phyloP scores from a whole-genome alignment of 1,139 yeast species.

The Pneumocystis jirovecii region DNA sequence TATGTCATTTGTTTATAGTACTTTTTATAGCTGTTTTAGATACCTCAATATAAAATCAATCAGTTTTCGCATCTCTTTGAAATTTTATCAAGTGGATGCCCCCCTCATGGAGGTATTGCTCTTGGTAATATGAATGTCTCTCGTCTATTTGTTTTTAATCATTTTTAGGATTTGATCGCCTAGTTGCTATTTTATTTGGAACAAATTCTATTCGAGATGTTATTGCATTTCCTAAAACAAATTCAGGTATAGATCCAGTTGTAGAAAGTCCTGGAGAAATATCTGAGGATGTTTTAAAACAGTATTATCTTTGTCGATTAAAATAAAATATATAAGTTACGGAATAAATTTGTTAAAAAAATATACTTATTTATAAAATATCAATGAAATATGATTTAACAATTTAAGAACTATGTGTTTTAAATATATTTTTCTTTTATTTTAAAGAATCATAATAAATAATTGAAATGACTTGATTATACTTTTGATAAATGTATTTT shows the following conservation, averaged over 20 bases:
- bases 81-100: constrained; percentile 83
- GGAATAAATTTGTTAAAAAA: not conserved
- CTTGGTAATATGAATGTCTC: constrained; percentile 21
- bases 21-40: constrained; percentile 15
- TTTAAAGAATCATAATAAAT: no score
- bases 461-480: not conserved
- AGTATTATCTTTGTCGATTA: constrained; percentile 31
- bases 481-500: not conserved
- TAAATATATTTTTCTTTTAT: not conserved
- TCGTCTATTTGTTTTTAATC: not conserved
- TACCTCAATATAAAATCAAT: constrained; percentile 27
- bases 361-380: not conserved
- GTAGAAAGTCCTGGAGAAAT: constrained; percentile 74
- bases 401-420: not conserved
- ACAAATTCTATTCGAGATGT: constrained; percentile 73
- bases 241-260: constrained; percentile 74
- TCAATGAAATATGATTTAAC: not conserved
- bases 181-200: constrained; percentile 78
- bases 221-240: constrained; percentile 88
- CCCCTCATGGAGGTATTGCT: constrained; percentile 97
- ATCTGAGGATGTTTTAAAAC: constrained; percentile 32
- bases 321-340: not conserved
- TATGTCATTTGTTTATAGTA: constrained; percentile 6
- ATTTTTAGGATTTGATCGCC: constrained; percentile 60
- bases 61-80: constrained; percentile 77